A percentile compares a stretch with the other conserved stretches of the same genome.
Evolutionary conservation across 805 yeast species (phyloP).

Genomic region (Alloascoidea africana): DNA sequence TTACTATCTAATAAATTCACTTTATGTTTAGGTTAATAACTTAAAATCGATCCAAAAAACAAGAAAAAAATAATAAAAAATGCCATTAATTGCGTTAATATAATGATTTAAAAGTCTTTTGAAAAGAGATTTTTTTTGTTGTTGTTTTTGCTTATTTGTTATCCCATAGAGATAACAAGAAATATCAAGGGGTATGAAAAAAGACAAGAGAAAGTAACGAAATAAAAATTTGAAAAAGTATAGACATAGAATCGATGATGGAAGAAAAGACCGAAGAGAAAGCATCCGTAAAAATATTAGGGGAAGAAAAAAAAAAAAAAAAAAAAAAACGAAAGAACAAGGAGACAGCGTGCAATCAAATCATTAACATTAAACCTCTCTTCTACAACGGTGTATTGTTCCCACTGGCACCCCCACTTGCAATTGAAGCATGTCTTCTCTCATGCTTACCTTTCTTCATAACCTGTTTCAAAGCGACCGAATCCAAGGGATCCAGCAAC

Average conservation of each 20-base stretch:
- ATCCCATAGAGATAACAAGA: no score
- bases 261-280: not conserved
- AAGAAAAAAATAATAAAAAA: slow-evolving; percentile 2
- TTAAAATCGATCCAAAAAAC: not conserved
- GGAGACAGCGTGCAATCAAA: slow-evolving; percentile 8
- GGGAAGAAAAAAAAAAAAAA: slow-evolving; percentile 4
- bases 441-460: slow-evolving; percentile 91
- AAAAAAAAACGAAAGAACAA: not conserved
- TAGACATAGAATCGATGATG: slow-evolving; percentile 2
- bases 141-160: no score
- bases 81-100: no score
- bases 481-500: slow-evolving; percentile 83
- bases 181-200: no score
- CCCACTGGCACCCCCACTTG: not conserved
- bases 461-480: slow-evolving; percentile 83
- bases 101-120: no score
- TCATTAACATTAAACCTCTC: not conserved
- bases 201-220: no score
- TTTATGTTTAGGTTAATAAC: no score
- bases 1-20: not conserved
- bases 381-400: not conserved
- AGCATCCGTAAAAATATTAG: slow-evolving; percentile 1
- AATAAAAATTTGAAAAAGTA: no score
- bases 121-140: no score
- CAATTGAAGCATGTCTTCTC: slow-evolving; percentile 40